Evolutionary conservation across 306 rosid genomes (phyloP), one percentile per base, ranked within the genome.

Genomic region (Hippophae gyantsensis): DNA sequence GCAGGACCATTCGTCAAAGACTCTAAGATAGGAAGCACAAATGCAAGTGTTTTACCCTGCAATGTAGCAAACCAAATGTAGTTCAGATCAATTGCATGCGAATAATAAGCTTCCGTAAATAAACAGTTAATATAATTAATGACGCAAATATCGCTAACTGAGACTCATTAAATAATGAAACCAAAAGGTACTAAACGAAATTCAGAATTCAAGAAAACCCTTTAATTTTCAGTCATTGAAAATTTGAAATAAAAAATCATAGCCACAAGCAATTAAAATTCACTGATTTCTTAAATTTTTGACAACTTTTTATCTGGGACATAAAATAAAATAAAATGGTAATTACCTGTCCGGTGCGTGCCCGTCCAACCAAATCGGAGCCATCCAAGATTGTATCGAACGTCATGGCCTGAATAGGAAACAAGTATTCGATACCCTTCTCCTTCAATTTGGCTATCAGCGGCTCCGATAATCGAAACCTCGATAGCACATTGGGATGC

Each of bases 341-440:
- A 43, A 2, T 23, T 52, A 90, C 98, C 98, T 90, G 98, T 14
- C 98, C 98, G 0, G 98, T 90, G 40, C 96, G 87, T 40, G 98
- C 98, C 44, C 98, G 86, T 45, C 98, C 98, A 13, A 90, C 96
- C 84, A 90, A 63, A 76, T 90, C 98, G 52, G 78, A 57, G 2
- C 98, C 98, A 44, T 90, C 89, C 10, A 81, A 72, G 3, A 87
- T 52, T 25, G 76, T 78, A 32, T 79, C 70, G 8, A 90, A 87
- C 7, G 98, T 90, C 95, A 85, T 85, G 40, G 98, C 92, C 74
- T 90, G 98, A 70, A 90, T 90, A 0, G 98, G 84, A 51, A 90
- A 90, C 74, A 90, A 48, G 3, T 90, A n/a, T 50, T 63, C 78
- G 6, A 90, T 90, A 18, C 92, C 92, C 56, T 78, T 90, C 77